Evolutionary conservation across 352 stramenopile genomes (phyloP).

Genomic region (Peronosclerospora sorghi): DNA sequence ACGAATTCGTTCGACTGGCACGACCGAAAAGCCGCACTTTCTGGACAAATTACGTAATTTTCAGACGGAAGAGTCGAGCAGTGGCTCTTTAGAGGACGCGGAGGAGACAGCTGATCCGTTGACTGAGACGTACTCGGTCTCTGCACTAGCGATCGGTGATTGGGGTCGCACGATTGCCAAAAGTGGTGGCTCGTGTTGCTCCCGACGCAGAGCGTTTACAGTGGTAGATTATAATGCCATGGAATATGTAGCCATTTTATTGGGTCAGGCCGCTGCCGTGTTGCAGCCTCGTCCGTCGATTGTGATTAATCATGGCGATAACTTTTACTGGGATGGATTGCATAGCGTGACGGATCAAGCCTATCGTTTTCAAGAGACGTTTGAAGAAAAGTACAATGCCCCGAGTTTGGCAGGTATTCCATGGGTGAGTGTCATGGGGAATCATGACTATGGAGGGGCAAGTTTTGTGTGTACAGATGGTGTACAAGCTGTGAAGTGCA

Average conservation of each 20-base stretch:
- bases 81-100: conserved; percentile 12
- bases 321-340: conserved; percentile 76
- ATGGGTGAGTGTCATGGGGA: conserved; percentile 81
- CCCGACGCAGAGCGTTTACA: conserved; percentile 37
- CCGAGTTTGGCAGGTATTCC: conserved; percentile 42
- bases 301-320: conserved; percentile 61
- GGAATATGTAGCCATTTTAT: conserved; percentile 47
- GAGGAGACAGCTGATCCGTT: conserved; percentile 26
- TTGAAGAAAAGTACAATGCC: conserved; percentile 63
- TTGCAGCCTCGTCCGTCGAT: conserved; percentile 22
- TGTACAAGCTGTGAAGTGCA: conserved; percentile 31
- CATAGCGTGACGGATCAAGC: conserved; percentile 38
- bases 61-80: conserved; percentile 14
- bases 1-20: background rate
- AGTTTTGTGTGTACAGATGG: conserved; percentile 62
- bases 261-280: conserved; percentile 33
- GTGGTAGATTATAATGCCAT: conserved; percentile 63
- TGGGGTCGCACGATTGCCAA: conserved; percentile 58
- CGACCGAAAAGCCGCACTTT: background rate
- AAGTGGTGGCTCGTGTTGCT: conserved; percentile 55
- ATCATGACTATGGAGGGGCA: conserved; percentile 77
- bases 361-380: conserved; percentile 66
- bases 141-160: conserved; percentile 61
- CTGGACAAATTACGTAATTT: conserved; percentile 13
- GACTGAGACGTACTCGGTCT: conserved; percentile 30